Conservation (phyloP, 129 eudicot species). For the Ambrosia trifida region DNA sequence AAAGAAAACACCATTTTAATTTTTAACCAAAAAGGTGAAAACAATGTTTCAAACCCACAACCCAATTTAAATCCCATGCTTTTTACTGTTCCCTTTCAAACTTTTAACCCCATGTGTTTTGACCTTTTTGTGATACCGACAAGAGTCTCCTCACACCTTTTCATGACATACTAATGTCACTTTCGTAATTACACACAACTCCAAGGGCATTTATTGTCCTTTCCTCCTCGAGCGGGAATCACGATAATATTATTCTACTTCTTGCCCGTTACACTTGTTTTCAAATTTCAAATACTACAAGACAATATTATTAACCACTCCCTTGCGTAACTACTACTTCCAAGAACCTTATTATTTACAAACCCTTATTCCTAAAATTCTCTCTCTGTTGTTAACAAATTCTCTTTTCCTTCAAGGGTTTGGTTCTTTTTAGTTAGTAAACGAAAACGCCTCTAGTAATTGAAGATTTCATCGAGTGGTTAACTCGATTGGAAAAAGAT, state of each 20-base stretch:
- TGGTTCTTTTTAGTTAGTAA: not conserved
- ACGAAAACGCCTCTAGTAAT: not conserved
- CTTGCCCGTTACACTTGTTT: constrained; percentile 35
- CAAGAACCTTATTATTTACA: too few relatives aligned
- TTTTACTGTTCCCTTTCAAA: constrained; percentile 26
- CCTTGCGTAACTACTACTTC: not conserved
- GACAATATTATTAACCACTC: constrained; percentile 31
- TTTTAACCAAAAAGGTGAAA: constrained; percentile 18
- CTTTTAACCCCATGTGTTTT: constrained; percentile 37
- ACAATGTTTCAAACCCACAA: constrained; percentile 17
- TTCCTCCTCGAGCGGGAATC: constrained; percentile 41
- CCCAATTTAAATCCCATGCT: constrained; percentile 14
- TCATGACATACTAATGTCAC: constrained; percentile 19
- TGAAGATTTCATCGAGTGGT: not conserved
- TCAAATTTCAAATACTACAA: constrained; percentile 35
- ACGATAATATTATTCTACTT: constrained; percentile 5
- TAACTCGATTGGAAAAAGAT: constrained; percentile 22
- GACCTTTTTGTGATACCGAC: constrained; percentile 42
- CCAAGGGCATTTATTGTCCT: constrained; percentile 34
- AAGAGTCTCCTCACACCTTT: constrained; percentile 29
- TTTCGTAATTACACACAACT: constrained; percentile 11
- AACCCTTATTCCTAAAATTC: not conserved
- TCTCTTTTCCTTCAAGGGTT: not conserved
- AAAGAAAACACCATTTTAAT: too few relatives aligned
- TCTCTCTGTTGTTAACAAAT: constrained; percentile 11